phyloP scores from a whole-genome alignment of 208 protist species.

The Leishmania amazonensis region DNA sequence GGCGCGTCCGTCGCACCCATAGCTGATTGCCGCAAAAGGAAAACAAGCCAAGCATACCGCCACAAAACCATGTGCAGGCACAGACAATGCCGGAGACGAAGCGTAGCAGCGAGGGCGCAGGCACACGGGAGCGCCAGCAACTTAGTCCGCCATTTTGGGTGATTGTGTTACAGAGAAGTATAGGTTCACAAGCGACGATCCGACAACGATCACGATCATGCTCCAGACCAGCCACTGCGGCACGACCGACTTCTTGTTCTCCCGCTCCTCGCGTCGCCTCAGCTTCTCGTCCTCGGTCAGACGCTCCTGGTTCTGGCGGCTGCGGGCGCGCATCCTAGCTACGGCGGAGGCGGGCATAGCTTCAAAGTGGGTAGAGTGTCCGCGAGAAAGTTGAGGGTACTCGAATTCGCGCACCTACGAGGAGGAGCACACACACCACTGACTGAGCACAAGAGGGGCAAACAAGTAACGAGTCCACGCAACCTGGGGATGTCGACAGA shows the following conservation, averaged over 20 bases:
- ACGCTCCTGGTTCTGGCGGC: constrained; percentile 47
- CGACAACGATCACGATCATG: constrained; percentile 73
- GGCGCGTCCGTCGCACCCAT: neutral
- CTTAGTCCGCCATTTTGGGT: constrained; percentile 60
- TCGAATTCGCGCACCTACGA: neutral
- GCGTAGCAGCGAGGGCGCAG: neutral
- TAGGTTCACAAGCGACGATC: constrained; percentile 70
- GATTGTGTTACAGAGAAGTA: constrained; percentile 70
- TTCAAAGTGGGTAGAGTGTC: neutral
- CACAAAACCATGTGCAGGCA: neutral
- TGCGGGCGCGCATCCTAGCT: constrained; percentile 62
- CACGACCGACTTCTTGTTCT: constrained; percentile 50
- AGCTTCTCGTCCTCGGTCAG: constrained; percentile 67
- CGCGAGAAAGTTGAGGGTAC: no score
- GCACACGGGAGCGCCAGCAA: no score
- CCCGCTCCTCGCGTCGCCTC: constrained; percentile 39
- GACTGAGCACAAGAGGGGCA: neutral
- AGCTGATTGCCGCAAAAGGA: neutral
- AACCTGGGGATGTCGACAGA: neutral
- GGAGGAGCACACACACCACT: neutral
- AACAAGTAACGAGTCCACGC: neutral
- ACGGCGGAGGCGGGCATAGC: constrained; percentile 54
- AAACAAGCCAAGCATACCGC: neutral
- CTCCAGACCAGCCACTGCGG: constrained; percentile 55
- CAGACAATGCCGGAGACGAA: neutral